Percentiles rank a stretch among this genome's conserved stretches.
Conservation (phyloP, 1,284 basidiomycete species). For the Pseudozyma tsukubaensis region DNA sequence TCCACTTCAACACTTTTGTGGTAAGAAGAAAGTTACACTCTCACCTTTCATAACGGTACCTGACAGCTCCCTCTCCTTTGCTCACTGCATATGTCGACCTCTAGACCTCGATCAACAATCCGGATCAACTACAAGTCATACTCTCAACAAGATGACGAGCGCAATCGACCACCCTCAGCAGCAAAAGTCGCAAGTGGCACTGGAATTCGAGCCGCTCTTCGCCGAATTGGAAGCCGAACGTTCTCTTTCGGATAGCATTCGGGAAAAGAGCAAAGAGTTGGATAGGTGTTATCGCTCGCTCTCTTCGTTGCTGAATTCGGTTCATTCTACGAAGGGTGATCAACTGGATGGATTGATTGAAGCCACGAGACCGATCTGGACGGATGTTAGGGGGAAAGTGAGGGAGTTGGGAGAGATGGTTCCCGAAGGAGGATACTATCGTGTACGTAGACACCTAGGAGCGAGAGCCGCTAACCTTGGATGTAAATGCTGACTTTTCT, state of each 20-base stretch:
- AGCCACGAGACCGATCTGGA: neutral
- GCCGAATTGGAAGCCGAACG: conserved; percentile 49
- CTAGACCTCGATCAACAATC: neutral
- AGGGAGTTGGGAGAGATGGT: conserved; percentile 21
- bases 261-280: conserved; percentile 51
- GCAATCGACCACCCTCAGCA: no score
- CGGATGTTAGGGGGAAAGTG: neutral
- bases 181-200: neutral
- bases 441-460: conserved; percentile 18
- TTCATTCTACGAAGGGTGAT: conserved; percentile 40
- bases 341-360: conserved; percentile 13
- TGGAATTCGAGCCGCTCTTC: conserved; percentile 48
- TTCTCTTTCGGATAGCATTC: conserved; percentile 36
- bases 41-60: neutral
- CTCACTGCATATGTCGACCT: neutral
- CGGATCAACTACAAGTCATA: no score
- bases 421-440: conserved; percentile 37
- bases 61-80: neutral
- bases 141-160: neutral
- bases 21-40: conserved; percentile 11
- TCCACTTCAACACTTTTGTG: conserved; percentile 8
- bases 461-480: neutral
- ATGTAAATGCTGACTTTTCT: neutral
- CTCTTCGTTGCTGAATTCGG: conserved; percentile 34
- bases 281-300: conserved; percentile 43